Base-by-base conservation (phyloP, 768 basidiomycete genomes). In the Lentinula detonsa region DNA sequence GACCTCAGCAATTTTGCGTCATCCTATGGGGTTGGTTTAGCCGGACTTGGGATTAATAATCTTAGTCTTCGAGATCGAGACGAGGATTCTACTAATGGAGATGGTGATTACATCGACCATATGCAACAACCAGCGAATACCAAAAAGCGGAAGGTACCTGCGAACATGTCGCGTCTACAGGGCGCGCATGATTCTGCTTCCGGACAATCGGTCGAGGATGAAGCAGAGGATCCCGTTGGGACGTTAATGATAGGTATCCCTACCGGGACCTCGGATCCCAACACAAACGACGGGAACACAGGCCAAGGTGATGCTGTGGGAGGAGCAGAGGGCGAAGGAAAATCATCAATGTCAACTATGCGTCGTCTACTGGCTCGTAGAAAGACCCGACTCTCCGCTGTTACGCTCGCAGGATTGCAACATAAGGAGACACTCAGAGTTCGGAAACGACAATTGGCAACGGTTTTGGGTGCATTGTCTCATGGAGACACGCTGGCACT, bases 141-240 rank as follows among this genome's bases (percentile, higher is more conserved):
- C 52, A 93, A 93, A 83, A 93, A 93, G 75, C 80, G 91, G 52
- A 93, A 93, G 70, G 91, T 93, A 2, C 91, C 92, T 0, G 81
- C 84, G 40, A 87, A 90, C 70, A 78, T 79, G 58, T 79, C 78
- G 48, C 50, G 13, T 80, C 81, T 60, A 77, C 79, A 76, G 11
- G 78, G 72, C 23, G 78, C 77, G 54, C 78, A 79, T 55, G 82
- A 80, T 62, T 66, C 65, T 11, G 68, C 53, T 21, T 63, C 51
- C 33, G 65, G 35, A 8, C 59, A 56, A 23, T 66, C 66, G 0
- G 65, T 65, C 33, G 65, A 57, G 4, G 70, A 73, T 13, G 58
- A 39, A 53, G 72, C 71, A 37, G 72, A 71, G 55, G 65, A 74
- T 34, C 62, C 66, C 39, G 66, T 65, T 2, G 42, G 42, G 13